Conservation (phyloP, 2,329 filamentous ascomycete species). For the Chaetothyriales sp. region DNA sequence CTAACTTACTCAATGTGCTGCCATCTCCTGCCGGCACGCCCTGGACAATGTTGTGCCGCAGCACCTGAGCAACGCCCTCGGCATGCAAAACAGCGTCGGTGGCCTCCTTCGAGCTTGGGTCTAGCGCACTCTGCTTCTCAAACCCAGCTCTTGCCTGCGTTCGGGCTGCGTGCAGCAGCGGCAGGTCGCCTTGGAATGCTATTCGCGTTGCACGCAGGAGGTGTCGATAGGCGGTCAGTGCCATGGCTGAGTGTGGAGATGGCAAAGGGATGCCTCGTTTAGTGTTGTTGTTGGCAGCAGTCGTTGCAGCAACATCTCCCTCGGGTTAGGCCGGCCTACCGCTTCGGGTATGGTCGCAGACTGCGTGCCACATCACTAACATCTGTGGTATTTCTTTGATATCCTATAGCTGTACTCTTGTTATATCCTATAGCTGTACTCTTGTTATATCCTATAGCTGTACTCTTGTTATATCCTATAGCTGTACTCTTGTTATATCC, state of each 20-base stretch:
- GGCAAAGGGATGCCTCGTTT: background rate
- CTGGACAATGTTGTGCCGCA: constrained; percentile 79
- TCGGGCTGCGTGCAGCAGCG: constrained; percentile 56
- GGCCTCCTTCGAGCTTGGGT: constrained; percentile 45
- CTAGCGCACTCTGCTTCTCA: constrained; percentile 48
- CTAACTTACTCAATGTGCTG: constrained; percentile 17
- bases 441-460: too few species aligned
- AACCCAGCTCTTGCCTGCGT: constrained; percentile 62
- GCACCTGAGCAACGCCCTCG: constrained; percentile 64
- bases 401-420: too few species aligned
- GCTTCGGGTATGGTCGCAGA: too few species aligned
- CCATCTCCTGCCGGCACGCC: constrained; percentile 41
- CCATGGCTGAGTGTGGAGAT: constrained; percentile 31
- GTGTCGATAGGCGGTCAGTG: constrained; percentile 64
- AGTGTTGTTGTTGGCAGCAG: constrained; percentile 8
- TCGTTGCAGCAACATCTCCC: too few species aligned
- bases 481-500: too few species aligned
- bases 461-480: too few species aligned
- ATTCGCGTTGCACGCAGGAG: constrained; percentile 67
- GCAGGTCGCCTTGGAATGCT: constrained; percentile 68
- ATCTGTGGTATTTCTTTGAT: too few species aligned
- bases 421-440: too few species aligned
- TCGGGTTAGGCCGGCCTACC: too few species aligned
- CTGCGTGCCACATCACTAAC: too few species aligned
- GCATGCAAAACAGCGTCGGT: constrained; percentile 61